Evolutionary conservation across 164 flowering plant species (phyloP).

Genomic region (Paratinospora sagittata): DNA sequence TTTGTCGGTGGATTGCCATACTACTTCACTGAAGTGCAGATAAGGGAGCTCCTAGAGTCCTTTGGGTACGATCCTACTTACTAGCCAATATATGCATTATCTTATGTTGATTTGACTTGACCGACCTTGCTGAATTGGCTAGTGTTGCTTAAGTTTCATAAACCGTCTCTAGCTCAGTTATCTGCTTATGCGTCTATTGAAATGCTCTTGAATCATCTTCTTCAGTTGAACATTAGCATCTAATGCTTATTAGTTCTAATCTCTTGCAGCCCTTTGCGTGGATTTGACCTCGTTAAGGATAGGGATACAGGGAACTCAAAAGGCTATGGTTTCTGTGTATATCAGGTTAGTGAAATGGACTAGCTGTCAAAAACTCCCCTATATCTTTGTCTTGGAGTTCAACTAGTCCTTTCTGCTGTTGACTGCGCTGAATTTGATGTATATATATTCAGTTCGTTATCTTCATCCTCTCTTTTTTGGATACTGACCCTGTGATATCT

Average conservation of each 20-base stretch:
- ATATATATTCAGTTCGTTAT: too few relatives aligned
- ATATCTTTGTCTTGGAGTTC: not conserved
- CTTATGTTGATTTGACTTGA: not conserved
- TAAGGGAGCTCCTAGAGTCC: conserved; percentile 63
- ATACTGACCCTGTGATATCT: not conserved
- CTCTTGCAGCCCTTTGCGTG: conserved; percentile 55
- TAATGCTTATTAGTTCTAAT: conserved; percentile 8
- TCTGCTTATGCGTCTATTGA: not conserved
- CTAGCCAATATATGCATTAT: not conserved
- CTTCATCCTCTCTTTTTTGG: too few relatives aligned
- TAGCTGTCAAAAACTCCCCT: not conserved
- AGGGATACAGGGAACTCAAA: conserved; percentile 88
- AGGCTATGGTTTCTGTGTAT: conserved; percentile 85
- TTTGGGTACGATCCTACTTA: conserved; percentile 51
- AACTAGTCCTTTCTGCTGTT: too few relatives aligned
- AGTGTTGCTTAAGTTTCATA: not conserved
- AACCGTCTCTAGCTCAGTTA: not conserved
- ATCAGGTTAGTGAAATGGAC: conserved; percentile 40
- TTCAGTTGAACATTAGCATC: not conserved
- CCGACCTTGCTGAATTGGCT: not conserved
- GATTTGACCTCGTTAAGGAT: conserved; percentile 82
- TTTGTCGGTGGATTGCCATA: conserved; percentile 92
- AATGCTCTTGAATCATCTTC: not conserved
- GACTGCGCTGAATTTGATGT: too few relatives aligned
- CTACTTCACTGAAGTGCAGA: conserved; percentile 70